phyloP scores from a whole-genome alignment of 257 asterid genomes.

The Ophiorrhiza pumila region DNA sequence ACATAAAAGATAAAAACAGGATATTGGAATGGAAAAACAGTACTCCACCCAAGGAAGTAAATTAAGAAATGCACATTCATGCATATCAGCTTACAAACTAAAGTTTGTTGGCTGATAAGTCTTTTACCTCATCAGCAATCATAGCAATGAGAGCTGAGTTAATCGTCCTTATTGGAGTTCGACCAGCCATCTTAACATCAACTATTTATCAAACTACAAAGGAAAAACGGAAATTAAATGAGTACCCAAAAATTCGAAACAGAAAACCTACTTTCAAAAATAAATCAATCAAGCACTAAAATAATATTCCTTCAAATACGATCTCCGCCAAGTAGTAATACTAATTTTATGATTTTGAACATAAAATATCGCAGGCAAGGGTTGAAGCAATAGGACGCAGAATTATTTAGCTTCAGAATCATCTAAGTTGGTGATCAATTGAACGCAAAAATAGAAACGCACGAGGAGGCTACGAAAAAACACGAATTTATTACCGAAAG shows the following conservation, averaged over 20 bases:
- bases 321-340: no score
- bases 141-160: conserved; percentile 88
- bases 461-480: no score
- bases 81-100: not conserved
- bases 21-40: not conserved
- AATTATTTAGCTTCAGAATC: no score
- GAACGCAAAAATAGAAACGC: no score
- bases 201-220: not conserved
- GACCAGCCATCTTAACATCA: conserved; percentile 61
- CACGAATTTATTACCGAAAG: no score
- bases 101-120: no score
- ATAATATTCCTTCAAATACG: no score
- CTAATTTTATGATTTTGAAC: no score
- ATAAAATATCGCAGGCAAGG: no score
- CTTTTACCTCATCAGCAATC: conserved; percentile 90
- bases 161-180: conserved; percentile 68
- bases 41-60: not conserved
- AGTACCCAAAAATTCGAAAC: not conserved
- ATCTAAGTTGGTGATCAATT: no score
- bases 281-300: not conserved
- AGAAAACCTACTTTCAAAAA: not conserved
- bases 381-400: no score
- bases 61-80: not conserved
- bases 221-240: not conserved
- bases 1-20: not conserved